Evolutionary conservation across 2,329 filamentous ascomycete genomes (phyloP), one percentile per base, ranked within the genome.

Genomic region (Paracoccidioides brasiliensis): DNA sequence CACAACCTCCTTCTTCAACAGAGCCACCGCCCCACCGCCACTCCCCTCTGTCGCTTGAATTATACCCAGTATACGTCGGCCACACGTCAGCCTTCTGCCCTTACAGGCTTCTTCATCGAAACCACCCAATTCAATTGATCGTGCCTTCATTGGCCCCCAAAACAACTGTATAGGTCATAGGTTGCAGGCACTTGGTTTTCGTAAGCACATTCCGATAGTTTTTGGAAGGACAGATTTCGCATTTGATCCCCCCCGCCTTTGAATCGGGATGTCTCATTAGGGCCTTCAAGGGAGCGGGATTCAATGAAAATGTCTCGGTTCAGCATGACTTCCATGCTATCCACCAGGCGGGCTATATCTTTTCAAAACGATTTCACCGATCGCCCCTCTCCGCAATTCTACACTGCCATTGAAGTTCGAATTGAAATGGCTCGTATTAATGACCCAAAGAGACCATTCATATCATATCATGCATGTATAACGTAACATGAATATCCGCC

Each of bases 281-380:
- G 84, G 0, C 81, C 78, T 56, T 72, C 76, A 0, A 84, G 85
- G 62, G 80, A 86, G 42, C 69, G 70, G 15, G 67, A 66, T 12
- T 71, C 64, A 2, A 78, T 78, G 59, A 88, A 76, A 5, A 75
- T 62, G 22, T 77, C 72, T 51, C 70, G 56, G 3, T 80, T 77
- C 49, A 86, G 72, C 12, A 78, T 78, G 4, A 77, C 77, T 10
- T 77, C 76, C 49, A 86, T 71, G 9, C 69, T 70, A 2, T 69
- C 66, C 1, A 87, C 68, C 85, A 85, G 89, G 67, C 84, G 0
- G 79, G 76, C 82, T 82, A 88, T 10, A 85, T 70, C 45, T 78
- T 74, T 77, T 56, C 50, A 22, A 22, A 22, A 22, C 2, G 22
- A 22, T 22, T 22, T 22, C 22, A 22, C 22, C 22, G 22, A 2